These are phyloP conservation scores for Corymbia calophylla DNA, from an alignment of 441 rosid genomes.

Conservation along the genomic window DNA sequence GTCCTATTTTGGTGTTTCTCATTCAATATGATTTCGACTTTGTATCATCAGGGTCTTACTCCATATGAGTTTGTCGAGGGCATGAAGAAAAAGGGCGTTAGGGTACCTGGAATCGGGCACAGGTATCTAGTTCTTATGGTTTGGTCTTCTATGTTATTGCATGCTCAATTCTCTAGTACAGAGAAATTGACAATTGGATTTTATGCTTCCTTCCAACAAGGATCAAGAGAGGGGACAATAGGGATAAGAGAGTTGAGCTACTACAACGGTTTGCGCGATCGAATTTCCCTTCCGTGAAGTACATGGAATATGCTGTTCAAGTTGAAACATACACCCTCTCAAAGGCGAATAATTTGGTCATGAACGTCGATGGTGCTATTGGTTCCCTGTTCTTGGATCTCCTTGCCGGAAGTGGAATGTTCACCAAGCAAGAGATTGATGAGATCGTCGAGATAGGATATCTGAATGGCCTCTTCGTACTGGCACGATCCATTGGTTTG, in stretches of 20 bases:
- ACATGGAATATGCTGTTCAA: slow-evolving; percentile 90
- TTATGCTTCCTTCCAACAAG: slow-evolving; percentile 19
- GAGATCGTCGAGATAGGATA: slow-evolving; percentile 84
- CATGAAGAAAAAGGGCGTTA: slow-evolving; percentile 98
- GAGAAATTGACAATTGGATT: background rate
- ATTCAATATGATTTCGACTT: background rate
- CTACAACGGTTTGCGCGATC: slow-evolving; percentile 79
- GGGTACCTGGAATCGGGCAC: slow-evolving; percentile 97
- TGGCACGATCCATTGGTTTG: slow-evolving; percentile 84
- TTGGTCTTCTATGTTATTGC: background rate
- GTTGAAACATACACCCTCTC: slow-evolving; percentile 90
- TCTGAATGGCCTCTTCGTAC: slow-evolving; percentile 82
- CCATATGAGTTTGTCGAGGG: slow-evolving; percentile 88
- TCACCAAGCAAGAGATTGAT: slow-evolving; percentile 84
- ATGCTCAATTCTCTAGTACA: background rate
- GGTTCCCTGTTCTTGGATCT: slow-evolving; percentile 97
- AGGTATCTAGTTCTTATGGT: slow-evolving; percentile 35
- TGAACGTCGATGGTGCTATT: slow-evolving; percentile 85
- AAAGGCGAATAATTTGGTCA: slow-evolving; percentile 81
- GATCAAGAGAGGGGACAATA: slow-evolving; percentile 95
- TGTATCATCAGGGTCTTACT: slow-evolving; percentile 48
- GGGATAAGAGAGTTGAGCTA: slow-evolving; percentile 92
- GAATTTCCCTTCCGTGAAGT: slow-evolving; percentile 83
- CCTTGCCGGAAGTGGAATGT: slow-evolving; percentile 91
- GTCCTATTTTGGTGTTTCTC: background rate